Percentiles rank a stretch among this genome's conserved stretches.
Conservation (phyloP, 495 filamentous ascomycete species). For the Oleoguttula mirabilis region DNA sequence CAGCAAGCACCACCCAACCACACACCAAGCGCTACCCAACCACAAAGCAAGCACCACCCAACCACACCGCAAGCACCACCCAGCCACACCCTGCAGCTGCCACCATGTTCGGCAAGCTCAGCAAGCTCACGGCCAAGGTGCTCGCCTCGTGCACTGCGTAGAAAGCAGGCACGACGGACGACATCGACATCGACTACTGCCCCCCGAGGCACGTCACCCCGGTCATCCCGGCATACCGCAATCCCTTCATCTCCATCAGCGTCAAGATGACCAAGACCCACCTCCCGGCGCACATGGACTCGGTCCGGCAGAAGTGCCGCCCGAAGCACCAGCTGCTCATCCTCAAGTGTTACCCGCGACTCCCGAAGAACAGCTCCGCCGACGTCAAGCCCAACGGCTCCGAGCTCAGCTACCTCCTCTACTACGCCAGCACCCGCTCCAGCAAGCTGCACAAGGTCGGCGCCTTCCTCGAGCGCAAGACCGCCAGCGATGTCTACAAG, state of each 20-base stretch:
- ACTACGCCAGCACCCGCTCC: slow-evolving; percentile 83
- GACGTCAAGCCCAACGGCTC: slow-evolving; percentile 88
- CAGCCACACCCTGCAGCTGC: too few species aligned
- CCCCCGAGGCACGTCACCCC: too few species aligned
- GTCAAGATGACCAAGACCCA: slow-evolving; percentile 15
- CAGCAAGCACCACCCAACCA: too few species aligned
- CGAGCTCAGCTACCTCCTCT: slow-evolving; percentile 88
- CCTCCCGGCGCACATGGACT: slow-evolving; percentile 37
- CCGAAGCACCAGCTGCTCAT: slow-evolving; percentile 90
- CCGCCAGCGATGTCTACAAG: slow-evolving; percentile 63
- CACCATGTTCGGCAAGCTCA: too few species aligned
- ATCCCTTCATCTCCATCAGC: not conserved
- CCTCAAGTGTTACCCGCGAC: slow-evolving; percentile 84
- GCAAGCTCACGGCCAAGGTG: too few species aligned
- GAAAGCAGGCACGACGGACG: slow-evolving; percentile 7
- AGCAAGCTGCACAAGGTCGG: slow-evolving; percentile 92
- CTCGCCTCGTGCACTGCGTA: slow-evolving; percentile 10
- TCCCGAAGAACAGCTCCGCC: slow-evolving; percentile 64
- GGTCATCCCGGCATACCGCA: too few species aligned
- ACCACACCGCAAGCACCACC: too few species aligned
- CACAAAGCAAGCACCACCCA: too few species aligned
- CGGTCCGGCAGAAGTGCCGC: slow-evolving; percentile 52
- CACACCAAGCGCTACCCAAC: too few species aligned
- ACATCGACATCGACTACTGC: not conserved
- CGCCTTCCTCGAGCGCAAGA: slow-evolving; percentile 80